phyloP scores from a whole-genome alignment of 192 early-diverging fungal genomes.

The Gonapodya prolifera region DNA sequence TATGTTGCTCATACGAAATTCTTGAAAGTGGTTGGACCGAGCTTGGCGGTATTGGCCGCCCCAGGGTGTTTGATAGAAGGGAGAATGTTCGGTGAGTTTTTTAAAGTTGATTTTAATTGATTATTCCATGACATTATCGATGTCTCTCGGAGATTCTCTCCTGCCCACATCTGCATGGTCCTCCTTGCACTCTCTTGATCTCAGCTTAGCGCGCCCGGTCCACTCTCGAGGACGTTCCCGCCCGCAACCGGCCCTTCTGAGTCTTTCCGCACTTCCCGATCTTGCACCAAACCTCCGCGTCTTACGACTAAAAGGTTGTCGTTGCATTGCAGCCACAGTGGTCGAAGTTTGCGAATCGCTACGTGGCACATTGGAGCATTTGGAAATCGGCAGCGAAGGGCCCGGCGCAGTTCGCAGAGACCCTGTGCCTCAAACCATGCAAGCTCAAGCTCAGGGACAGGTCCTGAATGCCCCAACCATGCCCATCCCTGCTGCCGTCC shows the following conservation, averaged over 20 bases:
- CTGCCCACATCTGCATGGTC: neutral
- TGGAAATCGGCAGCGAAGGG: neutral
- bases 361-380: neutral
- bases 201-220: neutral
- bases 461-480: neutral
- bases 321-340: neutral
- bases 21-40: neutral
- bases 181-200: neutral
- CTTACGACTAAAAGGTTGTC: neutral
- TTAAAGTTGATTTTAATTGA: neutral
- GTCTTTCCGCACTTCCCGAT: neutral
- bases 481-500: neutral
- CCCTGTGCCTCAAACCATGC: neutral
- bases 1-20: neutral
- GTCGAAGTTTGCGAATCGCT: neutral
- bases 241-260: neutral
- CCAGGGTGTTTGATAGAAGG: neutral
- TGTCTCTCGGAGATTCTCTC: neutral
- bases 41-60: neutral
- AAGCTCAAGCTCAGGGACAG: neutral
- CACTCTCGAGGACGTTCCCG: neutral
- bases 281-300: neutral
- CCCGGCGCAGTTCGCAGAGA: neutral
- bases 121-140: neutral
- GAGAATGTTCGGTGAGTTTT: neutral